Evolutionary conservation across 805 yeast genomes (phyloP).

Genomic region (Starmerella vaccinii): DNA sequence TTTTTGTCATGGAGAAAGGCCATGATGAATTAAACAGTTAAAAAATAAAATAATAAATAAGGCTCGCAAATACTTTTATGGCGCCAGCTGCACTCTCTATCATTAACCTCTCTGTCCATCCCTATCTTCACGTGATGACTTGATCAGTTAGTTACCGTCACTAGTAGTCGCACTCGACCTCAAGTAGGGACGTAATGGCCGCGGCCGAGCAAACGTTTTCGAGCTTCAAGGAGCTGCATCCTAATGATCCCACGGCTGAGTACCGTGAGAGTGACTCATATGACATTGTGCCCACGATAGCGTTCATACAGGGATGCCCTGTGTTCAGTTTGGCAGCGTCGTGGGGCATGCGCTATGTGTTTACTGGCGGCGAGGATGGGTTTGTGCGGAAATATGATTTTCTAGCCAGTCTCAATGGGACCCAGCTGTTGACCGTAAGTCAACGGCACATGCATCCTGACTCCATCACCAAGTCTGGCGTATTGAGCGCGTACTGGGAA

Average conservation of each 20-base stretch:
- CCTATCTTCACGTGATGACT: background rate
- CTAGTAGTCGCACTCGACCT: background rate
- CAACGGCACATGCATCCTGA: slow-evolving; percentile 86
- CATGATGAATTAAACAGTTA: no score
- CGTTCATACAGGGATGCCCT: slow-evolving; percentile 70
- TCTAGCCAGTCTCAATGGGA: slow-evolving; percentile 74
- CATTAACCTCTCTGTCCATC: no score
- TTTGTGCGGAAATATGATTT: slow-evolving; percentile 84
- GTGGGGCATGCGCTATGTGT: slow-evolving; percentile 72
- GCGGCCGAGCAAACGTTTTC: background rate
- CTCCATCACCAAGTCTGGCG: slow-evolving; percentile 74
- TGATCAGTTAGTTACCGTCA: background rate
- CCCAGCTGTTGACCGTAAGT: slow-evolving; percentile 75
- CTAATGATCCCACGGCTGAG: slow-evolving; percentile 7
- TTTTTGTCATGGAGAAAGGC: no score
- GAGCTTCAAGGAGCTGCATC: slow-evolving; percentile 11
- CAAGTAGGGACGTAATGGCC: background rate
- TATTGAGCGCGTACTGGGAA: slow-evolving; percentile 81
- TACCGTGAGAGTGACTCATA: slow-evolving; percentile 27
- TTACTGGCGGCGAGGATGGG: slow-evolving; percentile 95
- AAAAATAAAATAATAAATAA: no score
- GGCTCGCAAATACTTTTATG: no score
- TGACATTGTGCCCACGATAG: slow-evolving; percentile 75
- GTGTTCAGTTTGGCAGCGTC: slow-evolving; percentile 71
- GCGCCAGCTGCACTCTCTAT: no score